phyloP scores from a whole-genome alignment of 306 rosid species.

The Glycyrrhiza uralensis region DNA sequence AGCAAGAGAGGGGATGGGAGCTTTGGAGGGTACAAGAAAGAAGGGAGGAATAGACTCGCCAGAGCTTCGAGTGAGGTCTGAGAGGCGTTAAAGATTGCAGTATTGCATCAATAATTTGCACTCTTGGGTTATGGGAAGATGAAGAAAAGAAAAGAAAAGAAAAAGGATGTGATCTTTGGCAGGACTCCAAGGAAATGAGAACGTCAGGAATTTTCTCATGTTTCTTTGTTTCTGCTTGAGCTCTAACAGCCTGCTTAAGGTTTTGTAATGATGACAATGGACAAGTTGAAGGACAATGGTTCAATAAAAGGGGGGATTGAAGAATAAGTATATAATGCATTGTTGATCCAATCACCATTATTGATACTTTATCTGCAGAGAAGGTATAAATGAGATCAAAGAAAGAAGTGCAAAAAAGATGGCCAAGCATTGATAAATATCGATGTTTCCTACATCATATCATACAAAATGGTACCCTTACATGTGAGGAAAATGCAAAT shows the following conservation, averaged over 20 bases:
- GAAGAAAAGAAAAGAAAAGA: slow-evolving; percentile 32
- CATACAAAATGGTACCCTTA: background rate
- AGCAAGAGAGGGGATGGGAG: slow-evolving; percentile 47
- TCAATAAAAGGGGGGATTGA: slow-evolving; percentile 11
- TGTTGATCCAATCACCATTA: slow-evolving; percentile 32
- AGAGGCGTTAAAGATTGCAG: slow-evolving; percentile 49
- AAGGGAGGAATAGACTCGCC: slow-evolving; percentile 38
- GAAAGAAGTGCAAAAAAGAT: background rate
- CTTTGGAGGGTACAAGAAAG: slow-evolving; percentile 49
- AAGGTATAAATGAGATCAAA: background rate
- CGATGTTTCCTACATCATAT: background rate
- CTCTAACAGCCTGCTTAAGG: slow-evolving; percentile 39
- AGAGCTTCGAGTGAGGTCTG: slow-evolving; percentile 42
- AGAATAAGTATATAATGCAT: slow-evolving; percentile 22
- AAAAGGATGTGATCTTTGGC: slow-evolving; percentile 50
- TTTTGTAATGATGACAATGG: slow-evolving; percentile 22
- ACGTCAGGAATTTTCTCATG: slow-evolving; percentile 46
- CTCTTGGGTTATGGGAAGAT: slow-evolving; percentile 33
- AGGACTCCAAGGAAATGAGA: slow-evolving; percentile 31
- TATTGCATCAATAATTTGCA: slow-evolving; percentile 50
- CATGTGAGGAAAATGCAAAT: slow-evolving; percentile 1
- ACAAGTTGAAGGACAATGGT: slow-evolving; percentile 25
- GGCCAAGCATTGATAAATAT: background rate
- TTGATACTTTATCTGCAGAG: too few species aligned
- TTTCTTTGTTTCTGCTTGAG: slow-evolving; percentile 39